These are phyloP conservation scores for Trichoderma asperellum DNA, from an alignment of 2,329 filamentous ascomycete genomes.

Conservation along the genomic window DNA sequence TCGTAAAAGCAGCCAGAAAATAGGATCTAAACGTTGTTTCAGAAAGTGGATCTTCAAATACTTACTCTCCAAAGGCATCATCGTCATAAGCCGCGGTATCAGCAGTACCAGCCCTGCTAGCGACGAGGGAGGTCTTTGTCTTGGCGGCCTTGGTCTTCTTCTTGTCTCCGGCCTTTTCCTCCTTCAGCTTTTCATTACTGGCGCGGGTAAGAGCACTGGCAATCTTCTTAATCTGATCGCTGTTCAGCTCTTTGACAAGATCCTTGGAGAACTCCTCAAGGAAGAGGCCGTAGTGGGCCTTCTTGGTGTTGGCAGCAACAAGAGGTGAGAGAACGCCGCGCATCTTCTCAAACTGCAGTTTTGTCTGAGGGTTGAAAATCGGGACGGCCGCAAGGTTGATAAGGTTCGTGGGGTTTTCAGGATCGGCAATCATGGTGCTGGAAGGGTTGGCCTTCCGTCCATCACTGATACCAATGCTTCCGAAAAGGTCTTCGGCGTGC, in stretches of 20 bases:
- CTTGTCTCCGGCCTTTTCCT: conserved; percentile 94
- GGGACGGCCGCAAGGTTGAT: conserved; percentile 80
- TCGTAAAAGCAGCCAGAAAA: neutral
- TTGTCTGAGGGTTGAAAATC: conserved; percentile 87
- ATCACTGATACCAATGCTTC: conserved; percentile 67
- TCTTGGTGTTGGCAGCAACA: conserved; percentile 75
- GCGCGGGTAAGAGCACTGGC: conserved; percentile 84
- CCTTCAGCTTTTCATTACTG: conserved; percentile 97
- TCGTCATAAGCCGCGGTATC: conserved; percentile 83
- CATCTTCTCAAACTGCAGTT: conserved; percentile 81
- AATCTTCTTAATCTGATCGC: conserved; percentile 96
- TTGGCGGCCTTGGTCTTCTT: conserved; percentile 94
- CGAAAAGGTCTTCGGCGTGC: conserved; percentile 91
- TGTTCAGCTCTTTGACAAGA: conserved; percentile 82
- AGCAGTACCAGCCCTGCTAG: conserved; percentile 61
- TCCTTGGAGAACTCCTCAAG: conserved; percentile 89
- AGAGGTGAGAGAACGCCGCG: conserved; percentile 80
- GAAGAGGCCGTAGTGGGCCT: conserved; percentile 88
- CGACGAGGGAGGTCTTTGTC: conserved; percentile 84
- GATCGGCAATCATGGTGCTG: conserved; percentile 69
- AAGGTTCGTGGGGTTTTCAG: conserved; percentile 73
- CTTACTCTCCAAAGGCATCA: conserved; percentile 81
- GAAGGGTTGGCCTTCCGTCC: conserved; percentile 70
- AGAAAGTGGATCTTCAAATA: conserved; percentile 36
- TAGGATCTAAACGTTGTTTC: neutral